Conservation (phyloP, 345 rosid species). For the Citrus reticulata region DNA sequence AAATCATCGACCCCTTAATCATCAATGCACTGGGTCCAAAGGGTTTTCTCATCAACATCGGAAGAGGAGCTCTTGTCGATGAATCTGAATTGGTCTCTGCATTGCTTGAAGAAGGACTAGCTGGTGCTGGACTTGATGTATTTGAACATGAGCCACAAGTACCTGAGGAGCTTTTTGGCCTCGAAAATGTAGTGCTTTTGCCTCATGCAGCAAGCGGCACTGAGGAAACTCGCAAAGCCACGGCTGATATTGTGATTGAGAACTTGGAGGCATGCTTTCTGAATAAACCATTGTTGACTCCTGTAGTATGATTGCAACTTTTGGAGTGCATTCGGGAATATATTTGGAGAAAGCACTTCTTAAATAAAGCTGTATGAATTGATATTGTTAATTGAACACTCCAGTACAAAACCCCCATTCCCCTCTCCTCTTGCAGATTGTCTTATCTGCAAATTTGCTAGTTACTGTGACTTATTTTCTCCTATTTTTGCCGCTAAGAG, state of each 20-base stretch:
- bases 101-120: slow-evolving; percentile 49
- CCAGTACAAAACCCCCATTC: too few species aligned
- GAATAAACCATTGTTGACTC: slow-evolving; percentile 38
- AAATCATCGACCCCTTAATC: slow-evolving; percentile 49
- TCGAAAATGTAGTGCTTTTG: slow-evolving; percentile 54
- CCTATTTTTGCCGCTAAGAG: neutral
- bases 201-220: slow-evolving; percentile 57
- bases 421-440: too few species aligned
- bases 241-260: slow-evolving; percentile 49
- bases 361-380: neutral
- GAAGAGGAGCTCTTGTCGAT: slow-evolving; percentile 57
- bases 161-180: slow-evolving; percentile 51
- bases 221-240: slow-evolving; percentile 39
- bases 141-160: slow-evolving; percentile 57
- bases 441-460: too few species aligned
- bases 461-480: neutral
- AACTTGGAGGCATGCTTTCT: slow-evolving; percentile 51
- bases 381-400: too few species aligned
- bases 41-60: slow-evolving; percentile 66
- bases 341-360: neutral
- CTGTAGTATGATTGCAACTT: slow-evolving; percentile 29
- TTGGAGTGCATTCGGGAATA: neutral
- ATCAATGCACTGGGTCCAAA: slow-evolving; percentile 59
- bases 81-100: slow-evolving; percentile 63
- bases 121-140: slow-evolving; percentile 63